These are phyloP conservation scores for Vaccinium darrowii DNA, from an alignment of 148 eudicot genomes.

Conservation along the genomic window DNA sequence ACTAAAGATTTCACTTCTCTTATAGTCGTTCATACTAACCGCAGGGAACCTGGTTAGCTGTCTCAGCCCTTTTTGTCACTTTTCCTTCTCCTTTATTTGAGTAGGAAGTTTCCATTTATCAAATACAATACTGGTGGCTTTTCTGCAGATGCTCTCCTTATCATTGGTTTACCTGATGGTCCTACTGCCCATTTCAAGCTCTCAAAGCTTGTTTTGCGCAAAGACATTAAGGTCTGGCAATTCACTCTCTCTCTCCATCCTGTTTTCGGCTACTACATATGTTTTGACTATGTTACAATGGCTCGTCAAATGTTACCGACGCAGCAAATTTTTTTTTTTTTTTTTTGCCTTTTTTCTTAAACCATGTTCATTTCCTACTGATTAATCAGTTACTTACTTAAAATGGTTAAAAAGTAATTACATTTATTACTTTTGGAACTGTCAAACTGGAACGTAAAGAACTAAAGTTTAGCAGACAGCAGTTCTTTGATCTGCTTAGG, in stretches of 20 bases:
- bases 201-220: constrained; percentile 74
- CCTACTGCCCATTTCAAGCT: constrained; percentile 99
- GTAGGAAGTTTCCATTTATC: not conserved
- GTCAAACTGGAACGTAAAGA: not conserved
- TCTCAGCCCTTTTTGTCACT: not conserved
- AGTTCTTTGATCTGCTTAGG: not conserved
- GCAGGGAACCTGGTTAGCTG: constrained; percentile 83
- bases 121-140: constrained; percentile 7
- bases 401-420: not conserved
- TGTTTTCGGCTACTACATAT: not conserved
- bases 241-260: not conserved
- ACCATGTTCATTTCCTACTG: not conserved
- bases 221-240: constrained; percentile 74
- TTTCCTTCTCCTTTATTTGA: not conserved
- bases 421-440: not conserved
- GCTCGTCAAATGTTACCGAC: not conserved
- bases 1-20: constrained; percentile 81
- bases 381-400: not conserved
- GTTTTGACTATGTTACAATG: not conserved
- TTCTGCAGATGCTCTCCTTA: constrained; percentile 74
- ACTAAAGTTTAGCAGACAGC: not conserved
- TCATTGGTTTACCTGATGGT: constrained; percentile 88
- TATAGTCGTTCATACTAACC: constrained; percentile 84
- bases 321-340: too few species aligned
- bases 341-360: too few species aligned